Conservation (phyloP, 306 rosid species). For the Corylus heterophylla region DNA sequence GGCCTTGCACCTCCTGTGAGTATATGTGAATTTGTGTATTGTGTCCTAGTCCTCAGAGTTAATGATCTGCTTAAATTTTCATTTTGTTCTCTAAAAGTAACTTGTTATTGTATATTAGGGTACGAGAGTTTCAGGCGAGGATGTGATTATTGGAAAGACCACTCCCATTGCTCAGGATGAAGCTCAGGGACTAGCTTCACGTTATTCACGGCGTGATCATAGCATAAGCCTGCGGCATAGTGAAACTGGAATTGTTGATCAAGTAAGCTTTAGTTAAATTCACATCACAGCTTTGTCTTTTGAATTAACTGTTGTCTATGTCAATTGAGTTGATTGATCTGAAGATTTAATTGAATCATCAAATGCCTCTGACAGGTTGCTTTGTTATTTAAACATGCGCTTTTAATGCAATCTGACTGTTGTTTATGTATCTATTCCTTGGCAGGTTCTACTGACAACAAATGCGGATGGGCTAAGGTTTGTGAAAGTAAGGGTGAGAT, state of each 20-base stretch:
- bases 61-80: conserved; percentile 1
- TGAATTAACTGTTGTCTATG: not conserved
- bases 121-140: conserved; percentile 98
- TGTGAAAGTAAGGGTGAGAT: conserved; percentile 96
- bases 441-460: conserved; percentile 90
- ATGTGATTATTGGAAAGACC: conserved; percentile 95
- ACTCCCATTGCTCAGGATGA: conserved; percentile 91
- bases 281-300: conserved; percentile 1
- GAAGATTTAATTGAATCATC: not conserved
- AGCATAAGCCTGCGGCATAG: conserved; percentile 96
- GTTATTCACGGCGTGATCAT: conserved; percentile 90
- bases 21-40: conserved; percentile 21
- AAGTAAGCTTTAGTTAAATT: conserved; percentile 51
- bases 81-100: conserved; percentile 8
- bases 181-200: conserved; percentile 79
- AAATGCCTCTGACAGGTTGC: not conserved
- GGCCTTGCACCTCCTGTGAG: conserved; percentile 99
- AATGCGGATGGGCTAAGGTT: conserved; percentile 99
- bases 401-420: not conserved
- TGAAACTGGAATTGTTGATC: conserved; percentile 98
- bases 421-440: conserved; percentile 1
- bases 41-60: conserved; percentile 14
- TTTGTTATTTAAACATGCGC: not conserved
- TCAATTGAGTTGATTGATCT: not conserved
- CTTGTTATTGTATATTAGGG: conserved; percentile 54